These are phyloP conservation scores for Myotisia sp. DNA, from an alignment of 2,329 filamentous ascomycete genomes.

Conservation along the genomic window DNA sequence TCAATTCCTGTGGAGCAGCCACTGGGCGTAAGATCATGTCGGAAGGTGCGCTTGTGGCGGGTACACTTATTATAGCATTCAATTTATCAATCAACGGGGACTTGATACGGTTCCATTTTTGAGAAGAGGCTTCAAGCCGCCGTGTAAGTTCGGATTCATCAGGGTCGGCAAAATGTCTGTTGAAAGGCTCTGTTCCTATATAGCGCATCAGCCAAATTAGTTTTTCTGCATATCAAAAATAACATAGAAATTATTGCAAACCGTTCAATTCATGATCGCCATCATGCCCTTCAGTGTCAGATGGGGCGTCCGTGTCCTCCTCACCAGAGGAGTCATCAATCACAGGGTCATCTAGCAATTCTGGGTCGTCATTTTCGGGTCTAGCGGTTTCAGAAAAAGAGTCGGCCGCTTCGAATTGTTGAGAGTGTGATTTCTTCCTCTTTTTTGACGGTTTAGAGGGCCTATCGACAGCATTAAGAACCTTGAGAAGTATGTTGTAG, in stretches of 20 bases:
- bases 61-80: constrained; percentile 20
- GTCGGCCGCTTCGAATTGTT: too few relatives aligned
- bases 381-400: constrained; percentile 10
- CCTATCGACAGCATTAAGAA: constrained; percentile 34
- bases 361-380: constrained; percentile 29
- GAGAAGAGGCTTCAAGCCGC: constrained; percentile 34
- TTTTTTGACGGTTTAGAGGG: constrained; percentile 35
- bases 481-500: constrained; percentile 44
- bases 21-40: constrained; percentile 9
- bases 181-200: constrained; percentile 53
- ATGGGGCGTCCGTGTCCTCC: constrained; percentile 15
- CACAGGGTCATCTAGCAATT: background rate
- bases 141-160: constrained; percentile 46
- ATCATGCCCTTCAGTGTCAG: constrained; percentile 25
- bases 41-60: constrained; percentile 15
- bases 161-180: constrained; percentile 59
- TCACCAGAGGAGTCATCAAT: constrained; percentile 20
- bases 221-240: background rate
- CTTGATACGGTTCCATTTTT: constrained; percentile 36
- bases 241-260: background rate
- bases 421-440: too few relatives aligned
- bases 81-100: constrained; percentile 21
- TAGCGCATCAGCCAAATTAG: background rate
- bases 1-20: constrained; percentile 23
- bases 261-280: constrained; percentile 5